Base-by-base conservation (phyloP, 1,284 basidiomycete genomes). In the Marasmius oreades region DNA sequence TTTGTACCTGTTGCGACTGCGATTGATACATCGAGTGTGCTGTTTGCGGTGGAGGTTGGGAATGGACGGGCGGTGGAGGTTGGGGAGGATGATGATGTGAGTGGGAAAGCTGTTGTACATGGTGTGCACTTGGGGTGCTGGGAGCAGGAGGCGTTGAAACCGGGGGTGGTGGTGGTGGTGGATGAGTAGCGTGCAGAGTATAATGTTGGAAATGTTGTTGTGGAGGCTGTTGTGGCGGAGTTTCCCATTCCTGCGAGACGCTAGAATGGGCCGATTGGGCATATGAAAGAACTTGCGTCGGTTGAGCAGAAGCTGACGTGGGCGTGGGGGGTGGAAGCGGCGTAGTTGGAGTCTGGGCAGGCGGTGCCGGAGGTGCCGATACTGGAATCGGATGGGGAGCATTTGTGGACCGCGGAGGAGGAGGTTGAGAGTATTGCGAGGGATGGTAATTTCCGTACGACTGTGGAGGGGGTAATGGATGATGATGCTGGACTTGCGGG, bases 51-150 rank as follows among this genome's bases (percentile, higher is more conserved):
- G 51, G 23, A 24, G 44, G 33, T 48, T 39, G 33, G 34, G 23
- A 16, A 31, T 36, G 12, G 33, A 62, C 66, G 55, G 63, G 67
- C 50, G 59, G 67, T 22, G 61, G 66, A 42, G 67, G 66, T 18
- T 63, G 67, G 22, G 54, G 57, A 14, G 47, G 55, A 18, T 55
- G 52, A 43, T 64, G 42, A 33, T 63, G 58, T 34, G 62, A 58
- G 20, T 64, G 69, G 22, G 64, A 66, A 23, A 64, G 64, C 28
- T 64, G 63, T 22, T 20, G 59, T 61, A 44, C 70, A 71, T 53
- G 70, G 71, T 67, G 72, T 71, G 56, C 72, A 74, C 47, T 67
- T 66, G 24, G 69, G 61, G 24, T 66, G 56, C n/a, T 62, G 52
- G 70, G 58, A 55, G 70, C 43, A 52, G 51, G 20, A 56, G 62